Percentiles rank a stretch among this genome's conserved stretches.
Evolutionary conservation across 2,329 filamentous ascomycete genomes (phyloP).

Genomic region (Tolypocladium nubicola): DNA sequence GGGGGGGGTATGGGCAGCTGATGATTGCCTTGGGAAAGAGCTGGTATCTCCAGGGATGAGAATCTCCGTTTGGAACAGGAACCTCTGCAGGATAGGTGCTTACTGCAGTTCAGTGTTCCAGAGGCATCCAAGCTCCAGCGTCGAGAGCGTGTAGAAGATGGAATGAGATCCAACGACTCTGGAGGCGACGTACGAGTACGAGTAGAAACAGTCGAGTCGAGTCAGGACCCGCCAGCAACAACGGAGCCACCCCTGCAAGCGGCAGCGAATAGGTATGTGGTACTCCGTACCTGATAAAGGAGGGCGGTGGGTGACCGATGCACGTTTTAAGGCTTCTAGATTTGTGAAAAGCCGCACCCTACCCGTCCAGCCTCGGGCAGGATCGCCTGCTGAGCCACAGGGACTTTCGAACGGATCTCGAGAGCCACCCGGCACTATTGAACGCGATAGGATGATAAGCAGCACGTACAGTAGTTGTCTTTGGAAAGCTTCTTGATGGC

Average conservation of each 20-base stretch:
- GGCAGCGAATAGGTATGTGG: conserved; percentile 5
- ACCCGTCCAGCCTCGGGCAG: not conserved
- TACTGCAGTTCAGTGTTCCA: not conserved
- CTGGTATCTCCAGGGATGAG: not conserved
- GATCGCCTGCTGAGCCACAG: not conserved
- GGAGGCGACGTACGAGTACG: conserved; percentile 1
- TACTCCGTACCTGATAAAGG: conserved; percentile 6
- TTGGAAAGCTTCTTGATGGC: not conserved
- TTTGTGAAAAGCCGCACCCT: conserved; percentile 7
- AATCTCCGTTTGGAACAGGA: not conserved
- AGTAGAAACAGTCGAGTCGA: conserved; percentile 5
- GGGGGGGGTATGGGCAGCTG: not conserved
- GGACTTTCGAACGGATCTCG: not conserved
- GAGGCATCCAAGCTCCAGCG: not conserved
- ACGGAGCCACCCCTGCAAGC: conserved; percentile 2
- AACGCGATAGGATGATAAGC: not conserved
- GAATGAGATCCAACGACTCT: not conserved
- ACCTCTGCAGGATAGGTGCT: not conserved
- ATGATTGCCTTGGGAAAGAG: too few relatives aligned
- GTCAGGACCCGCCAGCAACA: conserved; percentile 4
- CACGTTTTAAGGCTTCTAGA: conserved; percentile 7
- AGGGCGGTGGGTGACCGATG: conserved; percentile 5
- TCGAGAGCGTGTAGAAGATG: not conserved
- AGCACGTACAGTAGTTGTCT: not conserved
- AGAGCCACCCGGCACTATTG: not conserved